Evolutionary conservation across 2,329 filamentous ascomycete genomes (phyloP).

Genomic region (Alternaria gaisen): DNA sequence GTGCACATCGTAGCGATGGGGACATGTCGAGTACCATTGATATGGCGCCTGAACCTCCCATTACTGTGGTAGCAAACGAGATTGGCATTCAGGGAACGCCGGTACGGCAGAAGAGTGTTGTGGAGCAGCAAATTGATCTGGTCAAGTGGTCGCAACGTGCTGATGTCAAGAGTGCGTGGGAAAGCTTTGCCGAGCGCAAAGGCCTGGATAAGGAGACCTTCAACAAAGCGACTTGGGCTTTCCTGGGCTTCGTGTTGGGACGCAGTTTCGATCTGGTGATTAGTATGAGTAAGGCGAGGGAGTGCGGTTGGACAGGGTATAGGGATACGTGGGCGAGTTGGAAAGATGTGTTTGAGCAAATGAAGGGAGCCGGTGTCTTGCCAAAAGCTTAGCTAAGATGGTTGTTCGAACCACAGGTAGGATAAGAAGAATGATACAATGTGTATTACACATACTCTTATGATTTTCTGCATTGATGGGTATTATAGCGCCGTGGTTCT

Average conservation of each 20-base stretch:
- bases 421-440: neutral
- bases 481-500: neutral
- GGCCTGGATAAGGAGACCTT: conserved; percentile 51
- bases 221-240: conserved; percentile 58
- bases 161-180: conserved; percentile 54
- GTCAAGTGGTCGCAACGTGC: conserved; percentile 53
- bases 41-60: too few species aligned
- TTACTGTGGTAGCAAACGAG: too few species aligned
- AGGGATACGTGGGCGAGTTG: conserved; percentile 50
- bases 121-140: conserved; percentile 41
- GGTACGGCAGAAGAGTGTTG: too few species aligned
- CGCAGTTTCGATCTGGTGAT: conserved; percentile 52
- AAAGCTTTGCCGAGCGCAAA: conserved; percentile 45
- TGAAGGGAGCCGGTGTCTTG: conserved; percentile 42
- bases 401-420: neutral
- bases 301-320: conserved; percentile 51
- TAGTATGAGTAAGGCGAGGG: too few species aligned
- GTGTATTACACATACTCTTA: neutral
- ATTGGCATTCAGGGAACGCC: too few species aligned
- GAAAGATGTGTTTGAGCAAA: conserved; percentile 46
- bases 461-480: neutral
- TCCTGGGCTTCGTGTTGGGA: conserved; percentile 56
- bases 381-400: conserved; percentile 10
- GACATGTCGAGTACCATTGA: too few species aligned
- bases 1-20: neutral